A percentile compares a stretch with the other conserved stretches of the same genome.
Evolutionary conservation across 2,329 filamentous ascomycete genomes (phyloP).

Genomic region (Westerdykella aurantiaca): DNA sequence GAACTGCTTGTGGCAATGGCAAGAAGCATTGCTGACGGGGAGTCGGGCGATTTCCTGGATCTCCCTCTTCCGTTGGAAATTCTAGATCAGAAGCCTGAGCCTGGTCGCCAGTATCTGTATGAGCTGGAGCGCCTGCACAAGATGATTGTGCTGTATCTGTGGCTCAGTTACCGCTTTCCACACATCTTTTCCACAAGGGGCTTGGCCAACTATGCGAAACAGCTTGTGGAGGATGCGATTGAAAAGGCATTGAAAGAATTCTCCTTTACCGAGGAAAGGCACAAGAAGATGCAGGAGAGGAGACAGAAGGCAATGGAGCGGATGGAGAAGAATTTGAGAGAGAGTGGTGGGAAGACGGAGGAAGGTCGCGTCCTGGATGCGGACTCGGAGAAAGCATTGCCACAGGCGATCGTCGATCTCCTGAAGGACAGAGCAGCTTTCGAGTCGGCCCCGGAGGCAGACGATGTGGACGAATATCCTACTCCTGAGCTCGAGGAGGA

Average conservation of each 20-base stretch:
- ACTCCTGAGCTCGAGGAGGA: conserved; percentile 10
- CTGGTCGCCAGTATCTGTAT: conserved; percentile 54
- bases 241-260: conserved; percentile 57
- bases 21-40: conserved; percentile 61
- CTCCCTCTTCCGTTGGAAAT: conserved; percentile 67
- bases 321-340: conserved; percentile 5
- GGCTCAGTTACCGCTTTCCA: conserved; percentile 84
- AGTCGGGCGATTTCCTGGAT: conserved; percentile 63
- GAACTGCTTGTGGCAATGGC: conserved; percentile 60
- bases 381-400: background rate
- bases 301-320: conserved; percentile 2
- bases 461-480: conserved; percentile 15
- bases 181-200: conserved; percentile 71
- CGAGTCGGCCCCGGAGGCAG: conserved; percentile 1
- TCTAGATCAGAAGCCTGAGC: conserved; percentile 54
- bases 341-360: conserved; percentile 3
- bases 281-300: conserved; percentile 1
- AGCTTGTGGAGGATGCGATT: conserved; percentile 70
- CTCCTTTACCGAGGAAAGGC: conserved; percentile 33
- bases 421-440: conserved; percentile 12
- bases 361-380: background rate
- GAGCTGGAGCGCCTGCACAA: conserved; percentile 75
- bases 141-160: conserved; percentile 77
- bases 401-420: conserved; percentile 6
- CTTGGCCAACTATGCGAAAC: conserved; percentile 74